Base-by-base conservation (phyloP, 352 stramenopile genomes). In the Pythium phragmiticola region DNA sequence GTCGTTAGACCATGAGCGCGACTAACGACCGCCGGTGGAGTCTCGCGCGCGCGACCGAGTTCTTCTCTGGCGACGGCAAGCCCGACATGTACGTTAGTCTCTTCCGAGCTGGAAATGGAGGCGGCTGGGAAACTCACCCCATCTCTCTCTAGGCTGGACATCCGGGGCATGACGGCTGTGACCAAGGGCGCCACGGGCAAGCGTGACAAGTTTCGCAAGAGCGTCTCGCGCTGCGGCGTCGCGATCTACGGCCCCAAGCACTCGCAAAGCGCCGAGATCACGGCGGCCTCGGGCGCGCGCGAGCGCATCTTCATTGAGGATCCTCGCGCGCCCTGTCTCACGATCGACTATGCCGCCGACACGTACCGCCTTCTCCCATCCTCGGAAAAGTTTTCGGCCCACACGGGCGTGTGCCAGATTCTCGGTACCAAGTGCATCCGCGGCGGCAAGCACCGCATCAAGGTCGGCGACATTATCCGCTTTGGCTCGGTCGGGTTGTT, bases 221-320 rank as follows among this genome's bases (percentile, higher is more conserved):
- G 75, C 68, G 84, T 95, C 36, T 91, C 84, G 28, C 86, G 85
- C 60, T 92, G 84, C 47, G 86, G 86, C 62, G 86, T 95, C 23
- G 87, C 86, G 34, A 95, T 95, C 69, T 95, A 95, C 66, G 86
- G 86, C 0, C 85, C 86, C 4, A 95, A 95, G 67, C 86, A 92
- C 72, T 92, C 82, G 60, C 73, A 82, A 42, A 79, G 68, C 56
- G 65, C 58, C 58, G 73, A 82, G 49, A 54, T 75, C 60, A 75
- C 68, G 48, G 60, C 57, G 9, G 72, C 74, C 2, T 49, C 65
- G 0, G 73, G 72, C 3, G 68, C 60, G 2, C 77, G 82, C 6
- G 86, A 95, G 70, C 86, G 87, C 62, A 93, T 95, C 60, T 95
- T 91, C 60, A 95, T 95, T 49, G 86, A 95, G 67, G 86, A 95